Conservation (phyloP, 805 yeast genomes). For the Kuraishia borneana region DNA sequence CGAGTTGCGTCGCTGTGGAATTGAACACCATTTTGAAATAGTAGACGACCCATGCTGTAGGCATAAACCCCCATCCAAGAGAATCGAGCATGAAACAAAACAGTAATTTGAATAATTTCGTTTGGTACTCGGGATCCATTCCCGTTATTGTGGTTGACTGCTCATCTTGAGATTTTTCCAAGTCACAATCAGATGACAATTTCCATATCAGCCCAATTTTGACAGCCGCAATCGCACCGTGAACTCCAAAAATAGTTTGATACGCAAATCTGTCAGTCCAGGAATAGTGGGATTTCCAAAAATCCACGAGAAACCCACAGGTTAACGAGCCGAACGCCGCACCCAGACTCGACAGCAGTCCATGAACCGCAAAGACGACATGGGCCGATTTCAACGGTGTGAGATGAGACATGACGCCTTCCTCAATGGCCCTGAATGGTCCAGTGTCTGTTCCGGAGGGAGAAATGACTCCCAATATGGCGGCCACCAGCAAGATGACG, state of each 20-base stretch:
- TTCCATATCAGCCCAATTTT: slow-evolving; percentile 41
- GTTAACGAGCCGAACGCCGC: slow-evolving; percentile 60
- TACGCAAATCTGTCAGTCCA: slow-evolving; percentile 34
- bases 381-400: slow-evolving; percentile 57
- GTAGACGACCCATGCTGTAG: slow-evolving; percentile 80
- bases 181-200: slow-evolving; percentile 44
- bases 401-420: slow-evolving; percentile 70
- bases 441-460: slow-evolving; percentile 90
- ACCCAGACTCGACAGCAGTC: slow-evolving; percentile 59
- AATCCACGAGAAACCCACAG: slow-evolving; percentile 51
- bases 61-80: slow-evolving; percentile 81
- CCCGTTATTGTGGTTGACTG: slow-evolving; percentile 12
- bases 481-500: slow-evolving; percentile 49
- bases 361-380: slow-evolving; percentile 66
- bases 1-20: slow-evolving; percentile 46
- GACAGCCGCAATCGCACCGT: slow-evolving; percentile 39
- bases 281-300: slow-evolving; percentile 19
- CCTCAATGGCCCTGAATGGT: slow-evolving; percentile 81
- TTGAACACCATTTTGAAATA: slow-evolving; percentile 53
- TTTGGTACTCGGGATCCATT: slow-evolving; percentile 29
- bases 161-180: slow-evolving; percentile 4
- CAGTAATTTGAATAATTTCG: slow-evolving; percentile 35
- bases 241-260: slow-evolving; percentile 42
- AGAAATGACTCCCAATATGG: slow-evolving; percentile 76
- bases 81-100: slow-evolving; percentile 75